Base-by-base conservation (phyloP, 83 land plant species). In the Thuja plicata region DNA sequence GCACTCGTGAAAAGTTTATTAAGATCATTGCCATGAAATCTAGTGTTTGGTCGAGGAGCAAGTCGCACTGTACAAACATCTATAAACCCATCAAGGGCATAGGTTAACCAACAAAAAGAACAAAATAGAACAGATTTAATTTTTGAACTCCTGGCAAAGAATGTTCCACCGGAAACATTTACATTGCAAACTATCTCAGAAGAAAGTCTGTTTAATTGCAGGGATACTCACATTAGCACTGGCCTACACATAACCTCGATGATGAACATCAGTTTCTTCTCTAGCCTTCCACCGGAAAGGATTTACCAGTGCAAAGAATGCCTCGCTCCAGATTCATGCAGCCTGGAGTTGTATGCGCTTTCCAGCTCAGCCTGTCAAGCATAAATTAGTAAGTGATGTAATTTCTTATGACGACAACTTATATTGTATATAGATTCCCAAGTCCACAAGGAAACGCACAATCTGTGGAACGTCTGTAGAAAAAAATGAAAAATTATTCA, bases 311-410 rank as follows among this genome's bases (percentile, higher is more conserved):
- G 46, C 46, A 82, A 82, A 46, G 85, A 82, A 46, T 82, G 32
- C 35, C 55, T 17, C 32, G 11, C 85, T 82, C 85, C 85, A 82
- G 85, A 82, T 82, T 82, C 85, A 17, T 82, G 50, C 85, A 82
- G 32, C 85, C 48, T 82, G 46, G 85, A 30, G 45, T 82, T 82
- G 85, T 82, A 82, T 43, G 35, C 34, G 9, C 48, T 46, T 82
- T 82, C 85, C 54, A 82, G 52, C 54, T 82, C 85, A 27, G 85
- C 32, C 85, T 82, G 85, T n/a, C 54, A 82, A 9, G 50, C 45
- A 82, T 21, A n/a, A 45, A 82, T 45, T 21, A 41, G 43, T 45
- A 82, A 45, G 1, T 82, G 54, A n/a, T 45, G 12, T n/a, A n/a
- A 24, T 45, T n/a, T n/a, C 34, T 43, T 10, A 82, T 24, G n/a